Evolutionary conservation across 2,329 filamentous ascomycete genomes (phyloP), one percentile per base, ranked within the genome.

Genomic region (Colletotrichum scovillei): DNA sequence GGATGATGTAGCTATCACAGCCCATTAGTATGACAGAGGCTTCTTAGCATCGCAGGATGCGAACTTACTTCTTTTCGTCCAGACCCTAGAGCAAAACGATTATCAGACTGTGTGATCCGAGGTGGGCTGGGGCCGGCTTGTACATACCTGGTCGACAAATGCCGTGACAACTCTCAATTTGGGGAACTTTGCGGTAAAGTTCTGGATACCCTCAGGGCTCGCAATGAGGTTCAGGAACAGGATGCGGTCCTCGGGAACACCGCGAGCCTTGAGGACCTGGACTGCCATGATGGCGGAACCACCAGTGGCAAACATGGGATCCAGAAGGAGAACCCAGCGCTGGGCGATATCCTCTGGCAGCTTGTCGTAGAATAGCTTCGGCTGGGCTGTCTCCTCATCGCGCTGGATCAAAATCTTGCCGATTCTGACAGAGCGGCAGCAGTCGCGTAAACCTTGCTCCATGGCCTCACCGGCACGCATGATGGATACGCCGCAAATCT

Each of bases 221-320:
- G 97, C 95, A 80, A 99, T 98, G 74, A 99, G 87, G 83, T 99
- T 99, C 72, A 99, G 88, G 86, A 99, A 99, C 52, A 98, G 87
- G 75, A 99, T 99, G 71, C 94, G 93, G 77, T 98, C 94, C 84
- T 98, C 97, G 0, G 95, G 95, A 5, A 99, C 97, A 38, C 97
- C 97, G 76, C 94, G 92, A 52, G 92, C 92, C 81, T 94, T 97
- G 77, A 99, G 88, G 3, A 98, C 95, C 76, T 98, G 94, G 22
- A 98, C 95, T 35, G 97, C 97, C 94, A 99, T 97, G 70, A 95
- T 97, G 65, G 97, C 97, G 71, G 95, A 98, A 59, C 97, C 97
- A 77, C 96, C 95, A 77, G 97, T 99, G 71, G 97, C 97, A 84
- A 99, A 95, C 97, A 99, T 99, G n/a, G 97, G 97, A 81, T 99